phyloP scores from a whole-genome alignment of 169 alveolate genomes.

The Plasmodium berghei region DNA sequence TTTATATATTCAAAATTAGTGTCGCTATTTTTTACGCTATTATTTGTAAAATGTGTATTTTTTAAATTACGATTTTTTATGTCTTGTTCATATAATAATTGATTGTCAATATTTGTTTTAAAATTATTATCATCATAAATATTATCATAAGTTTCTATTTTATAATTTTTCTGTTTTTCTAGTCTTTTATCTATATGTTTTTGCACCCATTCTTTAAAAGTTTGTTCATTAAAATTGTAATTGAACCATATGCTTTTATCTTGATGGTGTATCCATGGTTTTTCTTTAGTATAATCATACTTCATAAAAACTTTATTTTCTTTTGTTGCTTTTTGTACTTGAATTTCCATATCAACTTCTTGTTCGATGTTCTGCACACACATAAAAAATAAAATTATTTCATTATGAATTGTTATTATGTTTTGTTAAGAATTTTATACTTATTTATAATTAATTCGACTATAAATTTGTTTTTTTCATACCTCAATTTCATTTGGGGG shows the following conservation, averaged over 20 bases:
- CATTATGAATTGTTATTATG: no score
- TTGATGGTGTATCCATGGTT: conserved; percentile 54
- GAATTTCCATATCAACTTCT: conserved; percentile 33
- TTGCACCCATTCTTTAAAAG: conserved; percentile 71
- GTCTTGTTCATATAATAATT: conserved; percentile 6
- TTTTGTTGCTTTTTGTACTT: conserved; percentile 56
- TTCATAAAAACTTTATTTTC: conserved; percentile 72
- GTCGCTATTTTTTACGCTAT: conserved; percentile 4
- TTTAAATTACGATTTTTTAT: not conserved
- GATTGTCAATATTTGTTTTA: conserved; percentile 4
- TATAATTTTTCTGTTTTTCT: conserved; percentile 50
- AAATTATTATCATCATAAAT: conserved; percentile 24
- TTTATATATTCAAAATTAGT: not conserved
- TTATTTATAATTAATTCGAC: no score
- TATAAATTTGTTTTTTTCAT: no score
- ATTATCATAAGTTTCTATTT: conserved; percentile 65
- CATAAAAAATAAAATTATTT: not conserved
- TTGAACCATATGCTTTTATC: conserved; percentile 75
- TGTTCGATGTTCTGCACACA: conserved; percentile 18
- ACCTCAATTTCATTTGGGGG: conserved; percentile 18
- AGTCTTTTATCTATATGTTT: conserved; percentile 54
- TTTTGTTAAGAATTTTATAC: no score
- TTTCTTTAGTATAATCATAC: conserved; percentile 63
- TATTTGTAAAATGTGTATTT: not conserved
- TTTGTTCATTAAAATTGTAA: conserved; percentile 63